Base-by-base conservation (phyloP, 1,284 basidiomycete species). In the Trametes hirsuta region DNA sequence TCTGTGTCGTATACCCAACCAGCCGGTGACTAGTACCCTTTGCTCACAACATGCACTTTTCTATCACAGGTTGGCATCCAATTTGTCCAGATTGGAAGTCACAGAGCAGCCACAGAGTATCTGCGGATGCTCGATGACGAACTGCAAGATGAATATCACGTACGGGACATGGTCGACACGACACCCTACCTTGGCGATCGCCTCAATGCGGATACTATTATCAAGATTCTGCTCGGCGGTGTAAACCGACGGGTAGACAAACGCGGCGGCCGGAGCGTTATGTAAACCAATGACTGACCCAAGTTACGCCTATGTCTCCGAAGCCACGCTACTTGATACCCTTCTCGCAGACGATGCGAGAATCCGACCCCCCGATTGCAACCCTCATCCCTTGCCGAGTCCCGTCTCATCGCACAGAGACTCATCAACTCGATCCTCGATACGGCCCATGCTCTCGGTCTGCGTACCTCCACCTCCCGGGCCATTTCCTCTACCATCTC, bases 41-140 rank as follows among this genome's bases (percentile, higher is more conserved):
- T 50, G 36, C 36, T 11, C 15, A 36, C 21, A 9, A 15, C 40
- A 15, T 21, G 15, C 21, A 30, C 25, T 9, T 47, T 34, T 18
- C 18, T 18, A 18, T 11, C 45, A 12, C 22, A 85, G 76, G 72
- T 83, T 21, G 80, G 83, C 2, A 81, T 88, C 35, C 85, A 86
- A 60, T 87, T 88, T 58, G 79, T 88, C 10, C 86, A 88, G 63
- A 79, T 87, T 44, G 85, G 86, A 3, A 66, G 78, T 51, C 76
- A 77, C 55, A 63, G 61, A 0, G 64, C 66, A 1, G 86, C 86
- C 2, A 78, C 79, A 0, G 71, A 72, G 47, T 84, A 76, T 52
- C 73, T 88, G 14, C 65, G 70, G 47, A 69, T 78, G 55, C 71
- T 87, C 18, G 84, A 87, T 62, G 77, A 86, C 63, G 77, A 73